Evolutionary conservation across 768 basidiomycete genomes (phyloP), one percentile per base, ranked within the genome.

Genomic region (Suillus cothurnatus): DNA sequence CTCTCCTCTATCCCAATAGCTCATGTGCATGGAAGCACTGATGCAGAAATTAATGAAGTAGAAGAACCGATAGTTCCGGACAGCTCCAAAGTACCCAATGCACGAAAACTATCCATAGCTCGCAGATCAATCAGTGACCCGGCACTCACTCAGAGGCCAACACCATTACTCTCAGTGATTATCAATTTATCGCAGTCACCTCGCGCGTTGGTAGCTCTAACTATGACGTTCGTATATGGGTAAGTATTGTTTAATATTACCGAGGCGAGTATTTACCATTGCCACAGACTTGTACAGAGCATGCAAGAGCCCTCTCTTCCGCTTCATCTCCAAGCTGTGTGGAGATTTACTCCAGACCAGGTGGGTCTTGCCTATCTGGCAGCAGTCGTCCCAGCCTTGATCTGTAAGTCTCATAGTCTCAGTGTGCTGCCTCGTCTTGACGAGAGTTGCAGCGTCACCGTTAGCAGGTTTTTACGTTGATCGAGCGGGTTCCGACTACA

Each of bases 341-440:
- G 86, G 84, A 73, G 74, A 6, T 79, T 85, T 47, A 67, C 80
- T 62, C 80, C 87, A 0, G 72, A n/a, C 73, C 76, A 66, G 72
- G 86, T 90, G 12, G 91, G 91, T 9, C 69, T 92, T n/a, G 82
- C 90, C 19, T 88, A 88, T 71, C 77, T 92, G 64, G 89, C 86
- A 9, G 82, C 84, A 11, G 84, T 89, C 31, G 75, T 89, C 8
- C 91, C 90, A 1, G 85, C 86, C 0, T 71, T 92, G 21, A 76
- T 91, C 63, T 90, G 91, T 90, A 69, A 64, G 86, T 71, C 36
- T 61, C 28, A 52, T 45, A n/a, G 19, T 49, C 26, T n/a, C 23
- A 15, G 21, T 14, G 7, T 3, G 15, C 17, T 8, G 31, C 17
- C 15, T 41, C 39, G 31, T 26, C 21, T 49, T 49, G 23, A 47